These are phyloP conservation scores for Ilyonectria destructans DNA, from an alignment of 2,329 filamentous ascomycete genomes.

Conservation along the genomic window DNA sequence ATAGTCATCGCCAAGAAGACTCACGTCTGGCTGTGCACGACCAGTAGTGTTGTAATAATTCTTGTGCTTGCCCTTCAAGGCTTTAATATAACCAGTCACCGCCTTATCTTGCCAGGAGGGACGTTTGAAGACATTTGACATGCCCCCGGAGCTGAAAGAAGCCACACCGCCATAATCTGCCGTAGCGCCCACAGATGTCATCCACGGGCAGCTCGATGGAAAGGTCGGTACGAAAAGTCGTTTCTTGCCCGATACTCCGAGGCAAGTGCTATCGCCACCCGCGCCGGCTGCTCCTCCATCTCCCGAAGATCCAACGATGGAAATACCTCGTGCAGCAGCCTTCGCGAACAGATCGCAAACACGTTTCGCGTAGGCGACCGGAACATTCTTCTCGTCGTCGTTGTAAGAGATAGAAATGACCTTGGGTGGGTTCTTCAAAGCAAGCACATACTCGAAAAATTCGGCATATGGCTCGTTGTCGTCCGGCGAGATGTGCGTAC, in stretches of 20 bases:
- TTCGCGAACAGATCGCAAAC: slow-evolving; percentile 16
- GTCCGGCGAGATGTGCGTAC: too few relatives aligned
- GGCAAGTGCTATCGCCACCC: background rate
- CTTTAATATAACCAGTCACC: slow-evolving; percentile 1
- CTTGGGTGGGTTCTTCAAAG: too few relatives aligned
- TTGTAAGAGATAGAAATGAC: too few relatives aligned
- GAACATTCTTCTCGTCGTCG: too few relatives aligned
- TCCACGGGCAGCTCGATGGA: slow-evolving; percentile 13
- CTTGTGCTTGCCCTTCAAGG: slow-evolving; percentile 6
- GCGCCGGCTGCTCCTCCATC: slow-evolving; percentile 8
- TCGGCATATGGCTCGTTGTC: too few relatives aligned
- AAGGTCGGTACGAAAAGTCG: slow-evolving; percentile 12
- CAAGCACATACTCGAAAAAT: too few relatives aligned
- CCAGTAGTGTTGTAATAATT: too few relatives aligned
- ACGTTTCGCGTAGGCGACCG: background rate
- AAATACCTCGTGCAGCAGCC: slow-evolving; percentile 11
- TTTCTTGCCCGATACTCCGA: slow-evolving; percentile 15
- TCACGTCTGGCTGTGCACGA: too few relatives aligned
- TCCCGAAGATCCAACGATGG: slow-evolving; percentile 12
- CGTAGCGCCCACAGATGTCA: slow-evolving; percentile 12
- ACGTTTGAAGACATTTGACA: slow-evolving; percentile 21
- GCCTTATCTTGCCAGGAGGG: slow-evolving; percentile 12
- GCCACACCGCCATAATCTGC: slow-evolving; percentile 10
- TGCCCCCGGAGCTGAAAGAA: slow-evolving; percentile 4
- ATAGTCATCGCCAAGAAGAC: slow-evolving; percentile 12